phyloP scores from a whole-genome alignment of 108 stramenopile genomes.

The Cyclotella sp. region DNA sequence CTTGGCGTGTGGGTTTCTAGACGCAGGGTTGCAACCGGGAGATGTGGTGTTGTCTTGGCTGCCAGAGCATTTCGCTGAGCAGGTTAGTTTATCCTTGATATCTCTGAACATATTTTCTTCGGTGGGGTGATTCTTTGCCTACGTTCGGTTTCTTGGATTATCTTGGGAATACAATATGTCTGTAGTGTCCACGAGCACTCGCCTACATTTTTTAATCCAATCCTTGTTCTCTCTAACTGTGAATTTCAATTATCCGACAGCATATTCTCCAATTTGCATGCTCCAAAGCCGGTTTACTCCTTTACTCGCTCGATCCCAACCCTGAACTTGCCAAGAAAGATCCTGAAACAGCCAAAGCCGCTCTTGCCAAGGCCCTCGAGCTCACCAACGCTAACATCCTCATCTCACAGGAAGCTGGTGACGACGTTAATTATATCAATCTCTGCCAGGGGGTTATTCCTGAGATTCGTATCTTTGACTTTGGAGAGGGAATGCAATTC shows the following conservation, averaged over 20 bases:
- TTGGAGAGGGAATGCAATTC: slow-evolving; percentile 81
- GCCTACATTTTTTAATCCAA: slow-evolving; percentile 4
- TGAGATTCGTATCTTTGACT: slow-evolving; percentile 82
- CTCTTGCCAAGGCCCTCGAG: slow-evolving; percentile 73
- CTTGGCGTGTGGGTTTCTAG: slow-evolving; percentile 83
- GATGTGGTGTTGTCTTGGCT: slow-evolving; percentile 89
- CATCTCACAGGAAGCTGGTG: slow-evolving; percentile 82
- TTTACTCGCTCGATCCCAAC: slow-evolving; percentile 79
- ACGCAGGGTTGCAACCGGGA: slow-evolving; percentile 78
- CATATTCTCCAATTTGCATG: slow-evolving; percentile 92
- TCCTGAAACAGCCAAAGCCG: slow-evolving; percentile 65
- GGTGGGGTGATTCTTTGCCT: too few species aligned
- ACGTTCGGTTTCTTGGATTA: too few species aligned
- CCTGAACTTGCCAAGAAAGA: slow-evolving; percentile 70
- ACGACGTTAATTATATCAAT: slow-evolving; percentile 84
- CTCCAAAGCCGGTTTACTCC: slow-evolving; percentile 84
- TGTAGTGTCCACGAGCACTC: too few species aligned
- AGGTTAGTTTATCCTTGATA: slow-evolving; percentile 64
- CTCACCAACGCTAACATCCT: slow-evolving; percentile 85
- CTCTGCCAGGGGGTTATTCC: slow-evolving; percentile 77
- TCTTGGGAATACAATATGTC: background rate
- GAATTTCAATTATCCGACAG: slow-evolving; percentile 59
- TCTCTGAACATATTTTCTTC: too few species aligned
- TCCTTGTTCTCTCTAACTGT: background rate
- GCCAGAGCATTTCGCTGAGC: slow-evolving; percentile 83